These are phyloP conservation scores for Diaporthe sp. DNA, from an alignment of 2,329 filamentous ascomycete species.

Conservation along the genomic window DNA sequence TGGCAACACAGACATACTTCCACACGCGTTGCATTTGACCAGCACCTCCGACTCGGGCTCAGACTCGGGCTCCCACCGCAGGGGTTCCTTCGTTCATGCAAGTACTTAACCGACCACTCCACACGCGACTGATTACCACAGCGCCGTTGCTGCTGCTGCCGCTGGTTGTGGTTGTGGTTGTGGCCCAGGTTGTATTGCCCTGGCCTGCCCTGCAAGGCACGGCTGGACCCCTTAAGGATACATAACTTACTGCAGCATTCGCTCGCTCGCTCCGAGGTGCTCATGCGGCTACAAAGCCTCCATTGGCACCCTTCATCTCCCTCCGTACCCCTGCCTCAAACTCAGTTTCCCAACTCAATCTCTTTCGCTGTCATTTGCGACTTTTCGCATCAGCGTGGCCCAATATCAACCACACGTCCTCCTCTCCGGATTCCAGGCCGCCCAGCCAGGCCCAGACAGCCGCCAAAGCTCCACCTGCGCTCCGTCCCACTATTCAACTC, in stretches of 20 bases:
- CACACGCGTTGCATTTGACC: constrained; percentile 21
- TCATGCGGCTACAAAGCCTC: constrained; percentile 41
- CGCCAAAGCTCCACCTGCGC: constrained; percentile 38
- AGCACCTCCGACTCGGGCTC: constrained; percentile 5
- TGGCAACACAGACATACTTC: constrained; percentile 3
- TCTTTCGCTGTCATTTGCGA: constrained; percentile 18
- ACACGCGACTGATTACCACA: constrained; percentile 32
- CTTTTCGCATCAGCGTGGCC: constrained; percentile 10
- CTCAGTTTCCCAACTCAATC: constrained; percentile 23
- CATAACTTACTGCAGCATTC: constrained; percentile 43
- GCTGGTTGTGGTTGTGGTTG: not conserved
- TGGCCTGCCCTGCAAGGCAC: constrained; percentile 44
- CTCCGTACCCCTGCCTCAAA: constrained; percentile 23
- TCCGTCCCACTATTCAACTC: constrained; percentile 37
- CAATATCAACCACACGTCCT: constrained; percentile 32
- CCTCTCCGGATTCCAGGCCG: constrained; percentile 7
- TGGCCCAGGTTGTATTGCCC: constrained; percentile 39
- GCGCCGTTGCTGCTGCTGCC: not conserved
- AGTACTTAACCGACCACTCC: constrained; percentile 34
- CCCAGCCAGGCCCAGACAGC: constrained; percentile 36
- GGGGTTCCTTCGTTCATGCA: constrained; percentile 51
- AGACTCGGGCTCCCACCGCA: constrained; percentile 45
- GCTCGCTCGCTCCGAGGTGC: constrained; percentile 32
- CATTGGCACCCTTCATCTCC: constrained; percentile 40
- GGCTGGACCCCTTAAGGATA: constrained; percentile 51